Base-by-base conservation (phyloP, 2,329 filamentous ascomycete species). In the Plectosphaerella cucumerina region DNA sequence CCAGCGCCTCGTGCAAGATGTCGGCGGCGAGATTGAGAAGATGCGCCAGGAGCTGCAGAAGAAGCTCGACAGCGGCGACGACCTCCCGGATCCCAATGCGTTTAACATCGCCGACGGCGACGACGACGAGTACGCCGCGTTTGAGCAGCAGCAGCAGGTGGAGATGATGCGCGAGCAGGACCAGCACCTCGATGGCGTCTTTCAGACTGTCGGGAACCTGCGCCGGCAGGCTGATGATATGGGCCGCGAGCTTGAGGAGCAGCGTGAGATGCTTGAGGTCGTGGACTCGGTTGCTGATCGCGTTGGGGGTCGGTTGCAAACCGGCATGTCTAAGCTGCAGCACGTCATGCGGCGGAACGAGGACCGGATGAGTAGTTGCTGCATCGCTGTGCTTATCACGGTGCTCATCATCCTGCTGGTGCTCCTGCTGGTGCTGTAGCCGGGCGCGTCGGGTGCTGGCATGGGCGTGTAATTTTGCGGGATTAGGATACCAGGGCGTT, bases 91-190 rank as follows among this genome's bases (percentile, higher is more conserved):
- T 49, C 80, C 78, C n/a, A 77, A 68, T 60, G 67, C 76, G 62
- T 73, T 80, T 81, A 67, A 87, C 69, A 58, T 87, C 71, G 63
- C 84, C 73, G 56, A 82, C 76, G 74, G 71, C 17, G 74, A 70
- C 8, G 78, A 81, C 48, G 82, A 86, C 65, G 81, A 81, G 53
- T 93, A 92, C 60, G 84, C 86, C 15, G 86, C 86, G 60, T 92
- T 96, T 62, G 93, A 97, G 75, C 87, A 96, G 69, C 86, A 94
- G 71, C 84, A 95, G 66, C 95, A 99, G 74, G 67, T 88, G 64
- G 82, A 92, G 70, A 88, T 99, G 70, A 92, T 99, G 87, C 83
- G 87, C 58, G 90, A 97, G 69, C 94, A 99, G 75, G 94, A 99
- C 66, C 80, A 92, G 71, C 88, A 94, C 61, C 78, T 99, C 2